A percentile compares a stretch with the other conserved stretches of the same genome.
These are phyloP conservation scores for Megacollybia marginata DNA, from an alignment of 768 basidiomycete genomes.

Conservation along the genomic window DNA sequence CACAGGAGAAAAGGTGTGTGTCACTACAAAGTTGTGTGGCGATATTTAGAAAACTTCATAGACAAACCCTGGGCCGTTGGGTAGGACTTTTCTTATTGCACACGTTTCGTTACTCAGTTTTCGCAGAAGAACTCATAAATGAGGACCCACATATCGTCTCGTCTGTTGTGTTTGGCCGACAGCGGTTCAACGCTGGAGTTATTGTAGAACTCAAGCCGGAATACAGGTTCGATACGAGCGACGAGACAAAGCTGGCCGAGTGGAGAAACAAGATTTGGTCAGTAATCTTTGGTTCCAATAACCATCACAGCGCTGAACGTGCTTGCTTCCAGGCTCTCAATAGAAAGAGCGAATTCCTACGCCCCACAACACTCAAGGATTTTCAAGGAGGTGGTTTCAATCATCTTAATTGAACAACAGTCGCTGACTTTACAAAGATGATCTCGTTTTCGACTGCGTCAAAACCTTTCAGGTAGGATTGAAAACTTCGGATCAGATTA, in stretches of 20 bases:
- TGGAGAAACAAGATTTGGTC: constrained; percentile 19
- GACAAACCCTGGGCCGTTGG: constrained; percentile 28
- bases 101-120: constrained; percentile 7
- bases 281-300: background rate
- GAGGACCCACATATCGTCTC: constrained; percentile 18
- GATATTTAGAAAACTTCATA: constrained; percentile 1
- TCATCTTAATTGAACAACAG: background rate
- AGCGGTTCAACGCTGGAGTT: constrained; percentile 23
- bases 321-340: constrained; percentile 21
- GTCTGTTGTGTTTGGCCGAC: constrained; percentile 28
- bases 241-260: constrained; percentile 10
- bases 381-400: constrained; percentile 28
- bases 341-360: constrained; percentile 25
- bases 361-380: constrained; percentile 34
- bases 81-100: constrained; percentile 9
- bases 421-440: constrained; percentile 17
- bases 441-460: constrained; percentile 23
- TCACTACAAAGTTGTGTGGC: background rate
- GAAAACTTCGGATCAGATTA: background rate
- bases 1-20: constrained; percentile 27
- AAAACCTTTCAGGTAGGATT: constrained; percentile 20
- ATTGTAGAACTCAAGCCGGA: constrained; percentile 21
- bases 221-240: constrained; percentile 13
- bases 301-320: background rate
- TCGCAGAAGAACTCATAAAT: constrained; percentile 27